These are phyloP conservation scores for Alnus glutinosa DNA, from an alignment of 306 rosid species.

Conservation along the genomic window DNA sequence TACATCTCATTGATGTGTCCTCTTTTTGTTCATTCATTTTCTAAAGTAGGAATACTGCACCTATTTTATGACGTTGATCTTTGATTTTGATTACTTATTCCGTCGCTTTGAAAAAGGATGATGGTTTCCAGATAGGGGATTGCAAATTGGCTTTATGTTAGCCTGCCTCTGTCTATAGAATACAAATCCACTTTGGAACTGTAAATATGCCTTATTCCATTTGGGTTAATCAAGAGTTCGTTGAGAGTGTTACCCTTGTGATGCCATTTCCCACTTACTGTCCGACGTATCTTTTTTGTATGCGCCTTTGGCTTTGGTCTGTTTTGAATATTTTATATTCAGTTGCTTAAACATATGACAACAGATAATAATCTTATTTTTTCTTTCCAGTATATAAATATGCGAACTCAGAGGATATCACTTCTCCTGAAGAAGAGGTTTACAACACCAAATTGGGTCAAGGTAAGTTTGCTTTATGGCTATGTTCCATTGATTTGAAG, in stretches of 20 bases:
- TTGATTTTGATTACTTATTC: no score
- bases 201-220: constrained; percentile 1
- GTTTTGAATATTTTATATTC: background rate
- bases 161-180: constrained; percentile 13
- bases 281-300: background rate
- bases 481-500: constrained; percentile 7
- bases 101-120: background rate
- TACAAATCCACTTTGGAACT: constrained; percentile 20
- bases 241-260: constrained; percentile 12
- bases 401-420: constrained; percentile 83
- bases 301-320: background rate
- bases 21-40: background rate
- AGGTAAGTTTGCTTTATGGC: constrained; percentile 55
- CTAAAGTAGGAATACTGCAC: no score
- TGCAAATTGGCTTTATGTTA: constrained; percentile 14
- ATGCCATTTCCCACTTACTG: background rate
- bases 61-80: no score
- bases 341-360: background rate
- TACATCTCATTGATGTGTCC: background rate
- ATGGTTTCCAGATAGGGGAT: background rate
- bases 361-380: constrained; percentile 10
- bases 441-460: constrained; percentile 85
- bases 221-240: background rate
- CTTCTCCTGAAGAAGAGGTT: constrained; percentile 87
- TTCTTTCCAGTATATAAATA: constrained; percentile 70